Evolutionary conservation across 805 yeast genomes (phyloP), one percentile per base, ranked within the genome.

Genomic region (Ogataea minuta): DNA sequence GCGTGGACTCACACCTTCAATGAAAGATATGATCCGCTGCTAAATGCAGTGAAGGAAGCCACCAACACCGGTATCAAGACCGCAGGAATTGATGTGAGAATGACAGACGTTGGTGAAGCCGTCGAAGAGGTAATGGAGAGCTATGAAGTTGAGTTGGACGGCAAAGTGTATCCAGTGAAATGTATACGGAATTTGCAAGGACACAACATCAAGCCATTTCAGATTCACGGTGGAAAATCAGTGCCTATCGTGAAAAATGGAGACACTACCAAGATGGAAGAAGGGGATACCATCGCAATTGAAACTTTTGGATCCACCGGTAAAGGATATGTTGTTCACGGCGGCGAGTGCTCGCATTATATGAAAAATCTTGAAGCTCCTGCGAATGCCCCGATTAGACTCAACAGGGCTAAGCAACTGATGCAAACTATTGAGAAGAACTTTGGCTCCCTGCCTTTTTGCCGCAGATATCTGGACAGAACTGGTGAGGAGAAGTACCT

Each of bases 241-340:
- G 98, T 93, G 32, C 99, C 99, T 12, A 93, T 93, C 55, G 95
- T 93, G 24, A 84, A 90, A 55, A 86, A 86, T 55, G 91, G 89
- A 6, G 99, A 93, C 61, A 76, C 76, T 63, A 93, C 98, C 9
- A 91, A 91, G 73, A 91, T 93, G 96, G 99, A 93, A 63, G 99
- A 93, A 69, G 96, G 96, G 48, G 99, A 93, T 64, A 82, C 88
- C 2, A 91, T 87, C 71, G 99, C 99, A 45, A 91, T 93, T 57
- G 99, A 93, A 67, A 93, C 99, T 3, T 93, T 93, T 58, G 99
- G 99, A 9, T 77, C 96, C 30, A 93, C 99, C 2, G 99, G 99
- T 46, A 77, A 84, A 43, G 99, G 98, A 25, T 83, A 81, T 53
- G 98, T 93, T 24, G 68, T 81, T 33, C 68, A 79, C 6, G 83